Base-by-base conservation (phyloP, 2,329 filamentous ascomycete species). In the Harringtonia lauricola region DNA sequence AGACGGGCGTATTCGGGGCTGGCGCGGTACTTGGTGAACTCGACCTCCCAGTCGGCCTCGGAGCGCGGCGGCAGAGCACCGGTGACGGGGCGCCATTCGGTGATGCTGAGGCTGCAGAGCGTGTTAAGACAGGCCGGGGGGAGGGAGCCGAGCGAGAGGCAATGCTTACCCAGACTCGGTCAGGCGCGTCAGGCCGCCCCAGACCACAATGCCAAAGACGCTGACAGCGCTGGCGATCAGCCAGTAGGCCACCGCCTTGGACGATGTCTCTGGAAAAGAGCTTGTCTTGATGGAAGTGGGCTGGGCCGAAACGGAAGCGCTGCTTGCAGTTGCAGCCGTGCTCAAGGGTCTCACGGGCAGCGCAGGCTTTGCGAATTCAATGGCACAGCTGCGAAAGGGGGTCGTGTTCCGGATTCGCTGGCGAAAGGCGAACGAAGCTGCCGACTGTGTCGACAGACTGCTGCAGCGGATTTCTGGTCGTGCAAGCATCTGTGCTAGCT, bases 61-160 rank as follows among this genome's bases (percentile, higher is more conserved):
- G 78, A 84, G 63, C 85, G 75, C 31, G 92, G 92, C 30, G 88
- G 89, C 31, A 94, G 68, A 15, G 88, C 89, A 53, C 92, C 92
- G 10, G 92, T 96, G 36, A 98, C 89, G 40, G 92, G 92, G 53
- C 81, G 83, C 92, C 92, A 98, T 84, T 98, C 92, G 50, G 92
- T 98, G 56, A 98, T 98, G 61, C 89, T 95, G 52, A 98, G 73
- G 37, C 90, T 94, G 52, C 13, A 8, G 31, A 22, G 9, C 17
- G 40, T 42, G 40, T 26, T 26, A 26, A 10, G n/a, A 22, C 14
- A 12, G 24, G 42, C 29, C 8, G 29, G 36, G 33, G 21, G n/a
- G 35, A 18, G 22, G 15, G 29, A 21, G 28, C n/a, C n/a, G n/a
- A n/a, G n/a, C n/a, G 39, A 17, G 15, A 21, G 17, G 29, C 19